Percentiles rank a stretch among this genome's conserved stretches.
phyloP scores from a whole-genome alignment of 352 stramenopile species.

The Blastocystis sp. region DNA sequence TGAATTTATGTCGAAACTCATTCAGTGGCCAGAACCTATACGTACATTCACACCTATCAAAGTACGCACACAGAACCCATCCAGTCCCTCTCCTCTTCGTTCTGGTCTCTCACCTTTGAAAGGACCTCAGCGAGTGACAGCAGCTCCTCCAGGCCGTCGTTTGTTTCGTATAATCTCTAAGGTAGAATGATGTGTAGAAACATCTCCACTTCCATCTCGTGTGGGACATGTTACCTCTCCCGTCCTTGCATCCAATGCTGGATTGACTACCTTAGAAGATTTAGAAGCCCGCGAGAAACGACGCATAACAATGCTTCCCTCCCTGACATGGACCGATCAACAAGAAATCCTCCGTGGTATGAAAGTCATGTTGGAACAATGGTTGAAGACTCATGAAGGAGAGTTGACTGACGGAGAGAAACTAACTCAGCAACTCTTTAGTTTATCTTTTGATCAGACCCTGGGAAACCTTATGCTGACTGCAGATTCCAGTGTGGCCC shows the following conservation, averaged over 20 bases:
- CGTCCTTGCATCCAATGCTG: neutral
- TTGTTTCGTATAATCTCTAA: neutral
- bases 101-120: constrained; percentile 4
- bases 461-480: neutral
- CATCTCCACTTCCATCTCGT: neutral
- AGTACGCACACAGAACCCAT: neutral
- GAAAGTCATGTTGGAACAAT: constrained; percentile 13
- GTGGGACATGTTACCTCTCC: neutral
- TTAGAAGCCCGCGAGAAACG: neutral
- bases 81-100: neutral
- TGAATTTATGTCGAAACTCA: neutral
- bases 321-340: neutral
- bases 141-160: neutral
- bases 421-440: neutral
- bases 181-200: neutral
- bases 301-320: neutral
- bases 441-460: neutral
- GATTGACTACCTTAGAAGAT: neutral
- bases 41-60: neutral
- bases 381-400: neutral
- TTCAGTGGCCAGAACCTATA: neutral
- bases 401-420: neutral
- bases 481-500: neutral
- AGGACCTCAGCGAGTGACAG: constrained; percentile 9
- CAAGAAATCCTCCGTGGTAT: neutral